A percentile compares a stretch with the other conserved stretches of the same genome.
phyloP scores from a whole-genome alignment of 352 stramenopile species.

The Phytophthora sojae region DNA sequence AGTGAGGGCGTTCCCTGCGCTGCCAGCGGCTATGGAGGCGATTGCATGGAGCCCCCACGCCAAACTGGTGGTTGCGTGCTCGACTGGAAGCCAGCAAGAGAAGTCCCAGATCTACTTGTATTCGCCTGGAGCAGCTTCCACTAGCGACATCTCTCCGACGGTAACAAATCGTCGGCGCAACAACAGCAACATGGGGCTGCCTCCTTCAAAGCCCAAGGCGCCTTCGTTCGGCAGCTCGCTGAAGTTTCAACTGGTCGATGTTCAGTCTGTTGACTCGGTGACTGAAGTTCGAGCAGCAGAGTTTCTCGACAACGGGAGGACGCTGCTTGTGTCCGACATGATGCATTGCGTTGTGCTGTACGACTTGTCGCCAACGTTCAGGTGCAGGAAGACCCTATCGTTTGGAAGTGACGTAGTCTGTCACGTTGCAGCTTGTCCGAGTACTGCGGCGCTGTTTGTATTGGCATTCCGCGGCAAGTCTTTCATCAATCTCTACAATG shows the following conservation, averaged over 20 bases:
- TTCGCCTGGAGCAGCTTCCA: slow-evolving; percentile 7
- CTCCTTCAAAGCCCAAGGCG: slow-evolving; percentile 32
- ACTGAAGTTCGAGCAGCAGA: slow-evolving; percentile 27
- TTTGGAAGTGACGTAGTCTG: slow-evolving; percentile 33
- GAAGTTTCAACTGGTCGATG: slow-evolving; percentile 37
- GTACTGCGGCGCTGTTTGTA: slow-evolving; percentile 17
- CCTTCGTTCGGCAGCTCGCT: slow-evolving; percentile 18
- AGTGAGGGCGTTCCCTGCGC: slow-evolving; percentile 25
- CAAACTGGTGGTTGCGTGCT: slow-evolving; percentile 26
- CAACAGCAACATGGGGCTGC: slow-evolving; percentile 12
- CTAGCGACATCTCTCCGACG: slow-evolving; percentile 4
- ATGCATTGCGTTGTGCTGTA: slow-evolving; percentile 33
- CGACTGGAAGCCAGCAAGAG: slow-evolving; percentile 1
- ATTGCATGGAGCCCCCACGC: slow-evolving; percentile 20
- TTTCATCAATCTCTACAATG: slow-evolving; percentile 34
- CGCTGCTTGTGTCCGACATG: slow-evolving; percentile 44
- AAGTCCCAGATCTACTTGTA: slow-evolving; percentile 38
- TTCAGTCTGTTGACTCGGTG: slow-evolving; percentile 23
- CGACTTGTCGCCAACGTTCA: slow-evolving; percentile 20
- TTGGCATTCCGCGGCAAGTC: slow-evolving; percentile 40
- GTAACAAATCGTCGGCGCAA: slow-evolving; percentile 19
- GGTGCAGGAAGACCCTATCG: slow-evolving; percentile 5
- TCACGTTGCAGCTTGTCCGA: slow-evolving; percentile 22
- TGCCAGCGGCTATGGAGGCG: slow-evolving; percentile 15
- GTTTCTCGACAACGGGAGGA: slow-evolving; percentile 34